phyloP scores from a whole-genome alignment of 306 rosid genomes.

The Vigna unguiculata region DNA sequence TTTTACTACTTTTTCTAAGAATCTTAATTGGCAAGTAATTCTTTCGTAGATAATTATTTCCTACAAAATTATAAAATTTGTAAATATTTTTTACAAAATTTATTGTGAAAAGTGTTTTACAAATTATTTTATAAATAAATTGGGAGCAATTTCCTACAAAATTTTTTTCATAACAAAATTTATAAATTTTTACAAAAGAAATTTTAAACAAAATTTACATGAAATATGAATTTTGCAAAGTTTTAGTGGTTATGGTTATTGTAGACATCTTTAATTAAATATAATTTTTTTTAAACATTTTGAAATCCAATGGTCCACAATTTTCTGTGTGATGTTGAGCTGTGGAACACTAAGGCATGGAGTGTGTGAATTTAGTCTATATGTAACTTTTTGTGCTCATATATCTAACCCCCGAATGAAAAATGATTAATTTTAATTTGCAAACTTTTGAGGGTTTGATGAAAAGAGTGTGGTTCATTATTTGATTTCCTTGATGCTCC shows the following conservation, averaged over 20 bases:
- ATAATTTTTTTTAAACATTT: background rate
- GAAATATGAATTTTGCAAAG: too few relatives aligned
- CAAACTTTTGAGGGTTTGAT: slow-evolving; percentile 52
- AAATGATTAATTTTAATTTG: slow-evolving; percentile 37
- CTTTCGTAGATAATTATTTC: too few relatives aligned
- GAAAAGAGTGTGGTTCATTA: slow-evolving; percentile 37
- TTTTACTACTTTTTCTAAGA: too few relatives aligned
- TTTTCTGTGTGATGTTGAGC: slow-evolving; percentile 17
- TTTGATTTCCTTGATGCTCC: slow-evolving; percentile 50
- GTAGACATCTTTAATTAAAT: background rate
- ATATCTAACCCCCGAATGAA: slow-evolving; percentile 36
- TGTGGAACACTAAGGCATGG: slow-evolving; percentile 44
- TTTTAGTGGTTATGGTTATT: background rate
- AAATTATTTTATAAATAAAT: too few relatives aligned
- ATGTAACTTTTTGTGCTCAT: slow-evolving; percentile 31
- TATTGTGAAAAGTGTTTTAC: too few relatives aligned
- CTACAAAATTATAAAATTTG: too few relatives aligned
- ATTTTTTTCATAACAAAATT: too few relatives aligned
- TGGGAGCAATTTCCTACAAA: too few relatives aligned
- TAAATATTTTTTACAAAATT: too few relatives aligned
- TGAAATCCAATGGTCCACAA: slow-evolving; percentile 35
- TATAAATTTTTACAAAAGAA: too few relatives aligned
- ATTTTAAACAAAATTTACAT: too few relatives aligned
- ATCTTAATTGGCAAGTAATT: too few relatives aligned
- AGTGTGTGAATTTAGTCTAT: slow-evolving; percentile 3